Base-by-base conservation (phyloP, 75 land plant genomes). In the Azolla pinnata region DNA sequence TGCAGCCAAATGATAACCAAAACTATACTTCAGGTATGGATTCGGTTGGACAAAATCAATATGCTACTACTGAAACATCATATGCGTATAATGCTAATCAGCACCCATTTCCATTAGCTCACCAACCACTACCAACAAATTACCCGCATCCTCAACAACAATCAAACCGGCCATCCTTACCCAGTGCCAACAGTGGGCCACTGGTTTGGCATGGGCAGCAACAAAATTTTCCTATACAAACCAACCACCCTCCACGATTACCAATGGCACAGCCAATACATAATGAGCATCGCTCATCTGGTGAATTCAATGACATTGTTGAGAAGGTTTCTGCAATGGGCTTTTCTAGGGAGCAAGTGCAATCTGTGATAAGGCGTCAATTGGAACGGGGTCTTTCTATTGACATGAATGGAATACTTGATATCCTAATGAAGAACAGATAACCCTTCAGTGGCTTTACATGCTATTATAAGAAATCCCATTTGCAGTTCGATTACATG, bases 241-340 rank as follows among this genome's bases (percentile, higher is more conserved):
- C n/a, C n/a, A n/a, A n/a, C n/a, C n/a, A n/a, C n/a, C n/a, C 42
- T 33, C 70, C 71, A 7, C 75, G 60, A 12, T 55, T 73, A 28
- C 75, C 75, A 9, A 46, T 59, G 1, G 65, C 70, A 1, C 75
- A 73, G 45, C 70, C 75, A n/a, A 34, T 73, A 12, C 75, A 54
- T 48, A 56, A 57, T 14, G 59, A 66, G 32, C 54, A 52, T 42
- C 60, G 60, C 0, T 19, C 57, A 23, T 34, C 42, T 52, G 54
- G 65, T 29, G 31, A 19, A 5, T 25, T 17, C 2, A 44, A 29
- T 44, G 75, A 60, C 24, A 47, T 73, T 5, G 61, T 73, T 26
- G 75, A 73, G 29, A 73, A 73, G 50, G 75, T 73, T 24, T 58
- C 70, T 31, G 59, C 55, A 32, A 73, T 73, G 75, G 75, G 75